phyloP scores from a whole-genome alignment of 441 rosid genomes.

The Metrosideros polymorpha region DNA sequence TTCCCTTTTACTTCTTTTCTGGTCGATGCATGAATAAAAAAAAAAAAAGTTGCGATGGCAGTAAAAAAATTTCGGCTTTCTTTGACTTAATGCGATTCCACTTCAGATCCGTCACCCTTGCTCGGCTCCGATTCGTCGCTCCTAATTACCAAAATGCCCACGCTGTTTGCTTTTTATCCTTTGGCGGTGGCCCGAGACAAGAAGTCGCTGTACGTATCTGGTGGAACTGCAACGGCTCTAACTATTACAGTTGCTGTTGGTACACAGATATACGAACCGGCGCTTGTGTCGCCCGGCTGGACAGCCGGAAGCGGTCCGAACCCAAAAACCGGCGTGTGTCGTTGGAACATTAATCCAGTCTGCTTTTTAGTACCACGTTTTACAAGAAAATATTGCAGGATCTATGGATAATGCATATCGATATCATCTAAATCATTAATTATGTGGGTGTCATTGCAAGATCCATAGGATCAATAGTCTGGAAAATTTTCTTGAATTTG shows the following conservation, averaged over 20 bases:
- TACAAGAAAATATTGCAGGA: too few relatives aligned
- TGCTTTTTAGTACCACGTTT: not conserved
- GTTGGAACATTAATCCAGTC: not conserved
- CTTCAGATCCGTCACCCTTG: too few relatives aligned
- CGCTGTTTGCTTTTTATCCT: not conserved
- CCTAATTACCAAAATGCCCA: not conserved
- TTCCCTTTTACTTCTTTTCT: not conserved
- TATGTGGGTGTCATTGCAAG: accelerated
- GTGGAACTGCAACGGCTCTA: not conserved
- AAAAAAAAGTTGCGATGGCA: too few relatives aligned
- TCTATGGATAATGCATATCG: too few relatives aligned
- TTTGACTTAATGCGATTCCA: too few relatives aligned
- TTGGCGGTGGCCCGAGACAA: not conserved
- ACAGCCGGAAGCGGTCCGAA: not conserved
- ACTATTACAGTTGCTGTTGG: not conserved
- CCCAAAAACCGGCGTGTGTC: not conserved
- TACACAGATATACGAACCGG: not conserved
- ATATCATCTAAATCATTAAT: not conserved
- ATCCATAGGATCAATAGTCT: not conserved
- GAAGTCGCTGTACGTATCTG: not conserved
- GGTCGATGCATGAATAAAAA: not conserved
- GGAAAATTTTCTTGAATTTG: not conserved
- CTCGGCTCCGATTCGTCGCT: too few relatives aligned
- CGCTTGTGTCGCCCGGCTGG: not conserved
- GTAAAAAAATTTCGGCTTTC: too few relatives aligned